phyloP scores from a whole-genome alignment of 441 rosid species.

The Viola pubescens region DNA sequence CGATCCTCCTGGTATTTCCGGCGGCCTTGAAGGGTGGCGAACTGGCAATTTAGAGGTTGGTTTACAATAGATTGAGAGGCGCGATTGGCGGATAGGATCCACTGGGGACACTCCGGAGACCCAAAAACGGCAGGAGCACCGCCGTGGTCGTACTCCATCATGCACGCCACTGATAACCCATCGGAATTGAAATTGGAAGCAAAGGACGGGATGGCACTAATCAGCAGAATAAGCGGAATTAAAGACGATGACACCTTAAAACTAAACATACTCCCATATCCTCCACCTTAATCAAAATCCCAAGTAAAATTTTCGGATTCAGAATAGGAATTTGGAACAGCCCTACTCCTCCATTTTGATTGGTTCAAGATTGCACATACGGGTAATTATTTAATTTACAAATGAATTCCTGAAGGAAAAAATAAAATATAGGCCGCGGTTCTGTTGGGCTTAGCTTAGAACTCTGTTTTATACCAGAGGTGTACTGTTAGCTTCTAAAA shows the following conservation, averaged over 20 bases:
- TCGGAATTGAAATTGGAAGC: not conserved
- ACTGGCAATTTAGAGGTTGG: constrained; percentile 10
- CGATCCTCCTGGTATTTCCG: constrained; percentile 35
- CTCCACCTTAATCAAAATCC: too few relatives aligned
- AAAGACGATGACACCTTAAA: not conserved
- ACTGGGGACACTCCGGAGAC: constrained; percentile 27
- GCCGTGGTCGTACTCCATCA: constrained; percentile 26
- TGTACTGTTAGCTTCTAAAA: too few relatives aligned
- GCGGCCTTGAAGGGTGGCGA: constrained; percentile 27
- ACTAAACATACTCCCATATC: not conserved
- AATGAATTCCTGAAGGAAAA: too few relatives aligned
- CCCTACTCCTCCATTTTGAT: too few relatives aligned
- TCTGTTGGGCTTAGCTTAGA: too few relatives aligned
- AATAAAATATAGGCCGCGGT: too few relatives aligned
- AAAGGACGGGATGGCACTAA: not conserved
- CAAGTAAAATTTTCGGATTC: too few relatives aligned
- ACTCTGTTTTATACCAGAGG: too few relatives aligned
- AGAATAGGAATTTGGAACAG: too few relatives aligned
- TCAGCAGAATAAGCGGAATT: not conserved
- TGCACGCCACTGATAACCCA: constrained; percentile 17
- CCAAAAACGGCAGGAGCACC: constrained; percentile 32
- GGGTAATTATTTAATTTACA: too few relatives aligned
- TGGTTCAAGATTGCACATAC: too few relatives aligned
- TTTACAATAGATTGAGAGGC: constrained; percentile 2
- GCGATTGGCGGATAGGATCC: constrained; percentile 1